These are phyloP conservation scores for Ogataea pilisensis DNA, from an alignment of 805 yeast species.

Conservation along the genomic window DNA sequence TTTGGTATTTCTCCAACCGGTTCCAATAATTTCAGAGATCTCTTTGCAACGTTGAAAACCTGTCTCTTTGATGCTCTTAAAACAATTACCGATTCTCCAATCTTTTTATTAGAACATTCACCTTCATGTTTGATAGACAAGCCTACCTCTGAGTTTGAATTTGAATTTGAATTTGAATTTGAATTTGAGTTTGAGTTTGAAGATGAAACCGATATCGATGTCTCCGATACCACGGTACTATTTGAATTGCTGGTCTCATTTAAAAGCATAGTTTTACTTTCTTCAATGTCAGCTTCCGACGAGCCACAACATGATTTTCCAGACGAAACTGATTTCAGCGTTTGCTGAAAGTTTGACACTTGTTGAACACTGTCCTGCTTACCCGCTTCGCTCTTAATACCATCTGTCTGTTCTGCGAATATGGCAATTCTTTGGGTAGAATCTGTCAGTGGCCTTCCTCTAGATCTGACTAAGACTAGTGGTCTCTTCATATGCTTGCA, in stretches of 20 bases:
- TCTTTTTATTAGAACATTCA: slow-evolving; percentile 6
- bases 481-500: slow-evolving; percentile 82
- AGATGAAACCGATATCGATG: background rate
- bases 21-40: slow-evolving; percentile 29
- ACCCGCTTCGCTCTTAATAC: background rate
- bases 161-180: too few species aligned
- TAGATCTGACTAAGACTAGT: slow-evolving; percentile 78
- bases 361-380: background rate
- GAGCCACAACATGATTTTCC: slow-evolving; percentile 7
- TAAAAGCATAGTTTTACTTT: background rate
- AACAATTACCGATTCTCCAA: slow-evolving; percentile 26
- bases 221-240: background rate
- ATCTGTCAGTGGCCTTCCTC: slow-evolving; percentile 77
- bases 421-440: slow-evolving; percentile 58
- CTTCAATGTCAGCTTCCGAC: background rate
- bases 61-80: slow-evolving; percentile 33
- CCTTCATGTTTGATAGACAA: background rate
- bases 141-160: background rate
- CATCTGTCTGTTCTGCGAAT: slow-evolving; percentile 37
- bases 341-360: too few species aligned
- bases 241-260: background rate
- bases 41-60: slow-evolving; percentile 33
- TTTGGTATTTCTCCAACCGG: slow-evolving; percentile 33
- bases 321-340: background rate
- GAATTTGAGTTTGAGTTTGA: background rate